A percentile compares a stretch with the other conserved stretches of the same genome.
Evolutionary conservation across 768 basidiomycete genomes (phyloP).

Genomic region (Phlebiopsis flavidoalba): DNA sequence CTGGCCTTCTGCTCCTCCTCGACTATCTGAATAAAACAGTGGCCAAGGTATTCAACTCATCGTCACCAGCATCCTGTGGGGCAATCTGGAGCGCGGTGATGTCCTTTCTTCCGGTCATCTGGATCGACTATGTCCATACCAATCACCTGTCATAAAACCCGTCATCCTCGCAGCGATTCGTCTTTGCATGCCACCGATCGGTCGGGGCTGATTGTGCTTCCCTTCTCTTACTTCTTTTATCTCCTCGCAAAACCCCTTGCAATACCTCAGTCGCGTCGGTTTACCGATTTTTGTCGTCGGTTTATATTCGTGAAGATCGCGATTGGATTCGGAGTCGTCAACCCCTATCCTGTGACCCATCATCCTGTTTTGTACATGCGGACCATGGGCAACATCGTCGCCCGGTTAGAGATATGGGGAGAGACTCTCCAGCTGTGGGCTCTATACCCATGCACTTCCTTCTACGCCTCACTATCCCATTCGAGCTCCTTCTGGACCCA

Average conservation of each 20-base stretch:
- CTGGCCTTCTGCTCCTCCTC: constrained; percentile 6
- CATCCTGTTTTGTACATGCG: neutral
- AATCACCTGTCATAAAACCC: constrained; percentile 1
- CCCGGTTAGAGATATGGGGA: neutral
- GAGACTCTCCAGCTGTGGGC: neutral
- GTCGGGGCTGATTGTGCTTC: neutral
- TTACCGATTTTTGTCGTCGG: neutral
- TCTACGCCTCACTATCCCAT: neutral
- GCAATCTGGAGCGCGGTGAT: neutral
- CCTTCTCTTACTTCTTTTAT: neutral
- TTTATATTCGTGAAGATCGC: neutral
- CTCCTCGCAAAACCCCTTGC: neutral
- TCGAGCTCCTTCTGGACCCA: neutral
- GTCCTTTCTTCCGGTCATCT: constrained; percentile 1
- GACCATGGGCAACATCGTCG: neutral
- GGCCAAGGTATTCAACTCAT: neutral
- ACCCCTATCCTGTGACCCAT: neutral
- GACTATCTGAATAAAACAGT: neutral
- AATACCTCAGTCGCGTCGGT: neutral
- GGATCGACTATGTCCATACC: constrained; percentile 9
- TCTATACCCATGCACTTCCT: neutral
- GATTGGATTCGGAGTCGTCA: neutral
- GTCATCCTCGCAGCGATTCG: neutral
- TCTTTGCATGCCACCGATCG: neutral
- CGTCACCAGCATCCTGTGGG: neutral